phyloP scores from a whole-genome alignment of 192 early-diverging fungal species.

The Funneliformis geosporum region DNA sequence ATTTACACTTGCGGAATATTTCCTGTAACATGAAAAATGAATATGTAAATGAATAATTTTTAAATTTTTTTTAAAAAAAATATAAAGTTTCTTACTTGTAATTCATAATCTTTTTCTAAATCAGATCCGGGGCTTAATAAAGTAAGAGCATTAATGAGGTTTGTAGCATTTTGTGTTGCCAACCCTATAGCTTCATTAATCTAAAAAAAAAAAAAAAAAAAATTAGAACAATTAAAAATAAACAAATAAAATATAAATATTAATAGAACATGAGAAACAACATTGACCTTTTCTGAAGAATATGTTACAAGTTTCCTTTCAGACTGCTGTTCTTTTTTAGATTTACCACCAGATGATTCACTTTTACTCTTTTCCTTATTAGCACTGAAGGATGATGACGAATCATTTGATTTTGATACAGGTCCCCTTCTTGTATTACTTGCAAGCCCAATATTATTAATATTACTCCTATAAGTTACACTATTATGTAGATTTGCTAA shows the following conservation, averaged over 20 bases:
- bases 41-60: background rate
- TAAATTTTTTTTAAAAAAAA: background rate
- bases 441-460: background rate
- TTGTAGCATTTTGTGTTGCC: constrained; percentile 23
- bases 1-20: background rate
- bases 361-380: background rate
- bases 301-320: background rate
- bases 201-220: background rate
- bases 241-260: background rate
- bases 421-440: background rate
- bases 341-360: background rate
- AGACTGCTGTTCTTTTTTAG: background rate
- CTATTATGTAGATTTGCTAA: constrained; percentile 4
- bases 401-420: background rate
- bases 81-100: constrained; percentile 7
- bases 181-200: constrained; percentile 21
- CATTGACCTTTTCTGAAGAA: constrained; percentile 1
- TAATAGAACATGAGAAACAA: background rate
- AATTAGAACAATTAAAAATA: background rate
- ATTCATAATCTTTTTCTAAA: constrained; percentile 4
- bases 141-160: constrained; percentile 10
- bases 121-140: background rate
- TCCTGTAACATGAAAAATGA: background rate
- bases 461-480: background rate
- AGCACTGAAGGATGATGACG: background rate